Base-by-base conservation (phyloP, 2,329 filamentous ascomycete genomes). In the Trichoderma guizhouense region DNA sequence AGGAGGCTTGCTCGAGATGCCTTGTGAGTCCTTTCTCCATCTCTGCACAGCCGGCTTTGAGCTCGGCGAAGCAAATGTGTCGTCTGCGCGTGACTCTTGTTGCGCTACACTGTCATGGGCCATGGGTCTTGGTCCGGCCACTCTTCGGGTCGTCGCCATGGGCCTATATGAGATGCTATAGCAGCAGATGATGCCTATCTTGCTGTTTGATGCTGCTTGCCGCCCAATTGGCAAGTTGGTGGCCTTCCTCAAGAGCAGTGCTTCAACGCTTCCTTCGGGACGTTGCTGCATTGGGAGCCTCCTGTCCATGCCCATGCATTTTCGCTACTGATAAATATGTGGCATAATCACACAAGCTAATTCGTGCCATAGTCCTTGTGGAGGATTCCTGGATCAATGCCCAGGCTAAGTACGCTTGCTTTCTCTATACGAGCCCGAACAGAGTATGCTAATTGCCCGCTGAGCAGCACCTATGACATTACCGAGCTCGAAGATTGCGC, bases 401-500 rank as follows among this genome's bases (percentile, higher is more conserved):
- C 77, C 81, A 82, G 78, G 79, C 79, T 75, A 78, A 77, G 81
- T 82, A 81, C 61, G 78, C 76, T 57, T 30, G 26, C 62, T 7
- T 28, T 62, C 43, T 21, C 47, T 15, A 12, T 39, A 3, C 34
- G 24, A 4, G 7, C 12, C 15, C 26, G 39, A 67, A 34, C 21
- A 30, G 3, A 11, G 24, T 6, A 8, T 47, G 62, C 53, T 53
- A n/a, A 63, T 21, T 30, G 18, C 14, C 32, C 14, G 24, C 15
- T 32, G 2, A 36, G 21, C 75, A 89, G 87, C 79, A 87, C 85
- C 63, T 88, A 90, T 76, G 85, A 90, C 72, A 82, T 97, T 76
- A 86, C 90, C 73, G 89, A 93, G 74, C 86, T 98, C 76, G 89
- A 92, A 79, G 91, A 91, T 79, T 89, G 89, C 73, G 88, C 91